Conservation (phyloP, 2,329 filamentous ascomycete species). For the Colletotrichum costaricense region DNA sequence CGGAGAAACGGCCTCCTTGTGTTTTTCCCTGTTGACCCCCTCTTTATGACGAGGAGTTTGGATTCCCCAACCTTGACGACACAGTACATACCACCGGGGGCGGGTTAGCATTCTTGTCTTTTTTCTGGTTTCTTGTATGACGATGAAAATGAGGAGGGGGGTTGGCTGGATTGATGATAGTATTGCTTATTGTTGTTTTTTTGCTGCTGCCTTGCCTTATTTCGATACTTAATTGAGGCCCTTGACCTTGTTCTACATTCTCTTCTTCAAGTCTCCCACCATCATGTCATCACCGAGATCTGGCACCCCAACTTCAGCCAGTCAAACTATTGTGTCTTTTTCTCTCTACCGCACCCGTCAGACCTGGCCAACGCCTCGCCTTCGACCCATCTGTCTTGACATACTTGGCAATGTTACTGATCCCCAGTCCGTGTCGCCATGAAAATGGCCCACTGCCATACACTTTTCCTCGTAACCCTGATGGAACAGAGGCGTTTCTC, state of each 20-base stretch:
- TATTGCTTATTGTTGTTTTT: neutral
- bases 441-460: too few relatives aligned
- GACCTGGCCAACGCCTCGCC: too few relatives aligned
- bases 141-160: conserved; percentile 1
- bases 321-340: too few relatives aligned
- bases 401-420: too few relatives aligned
- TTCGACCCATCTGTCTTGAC: too few relatives aligned
- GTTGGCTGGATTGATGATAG: neutral
- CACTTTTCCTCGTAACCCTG: too few relatives aligned
- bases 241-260: neutral
- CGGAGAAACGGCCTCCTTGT: neutral
- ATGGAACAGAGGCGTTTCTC: too few relatives aligned
- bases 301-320: too few relatives aligned
- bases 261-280: too few relatives aligned
- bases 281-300: too few relatives aligned
- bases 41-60: conserved; percentile 15
- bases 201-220: neutral
- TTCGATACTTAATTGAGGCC: neutral
- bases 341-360: too few relatives aligned
- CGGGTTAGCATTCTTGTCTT: neutral
- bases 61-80: neutral
- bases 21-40: neutral
- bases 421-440: too few relatives aligned
- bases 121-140: conserved; percentile 1
- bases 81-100: neutral